A percentile compares a stretch with the other conserved stretches of the same genome.
phyloP scores from a whole-genome alignment of 1,139 yeast genomes.

The Zygosaccharomyces sapae region DNA sequence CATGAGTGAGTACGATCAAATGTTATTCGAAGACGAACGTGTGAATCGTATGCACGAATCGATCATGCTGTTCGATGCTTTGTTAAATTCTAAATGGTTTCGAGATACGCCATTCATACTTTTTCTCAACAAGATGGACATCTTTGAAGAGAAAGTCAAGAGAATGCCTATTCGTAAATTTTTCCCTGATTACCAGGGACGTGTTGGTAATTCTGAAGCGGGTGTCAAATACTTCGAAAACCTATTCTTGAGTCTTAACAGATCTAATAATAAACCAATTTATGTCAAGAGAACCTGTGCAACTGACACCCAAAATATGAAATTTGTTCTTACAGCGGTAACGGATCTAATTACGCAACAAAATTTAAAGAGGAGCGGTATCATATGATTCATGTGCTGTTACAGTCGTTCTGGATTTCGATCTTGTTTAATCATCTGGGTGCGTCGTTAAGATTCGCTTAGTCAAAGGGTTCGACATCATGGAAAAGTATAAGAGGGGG shows the following conservation, averaged over 20 bases:
- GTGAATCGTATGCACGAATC: constrained; percentile 93
- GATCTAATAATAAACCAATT: constrained; percentile 60
- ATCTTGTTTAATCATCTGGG: neutral
- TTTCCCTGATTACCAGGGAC: constrained; percentile 70
- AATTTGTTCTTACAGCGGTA: constrained; percentile 84
- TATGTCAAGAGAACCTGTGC: constrained; percentile 95
- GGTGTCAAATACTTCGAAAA: constrained; percentile 66
- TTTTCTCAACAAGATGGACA: constrained; percentile 82
- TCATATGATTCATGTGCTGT: constrained; percentile 42
- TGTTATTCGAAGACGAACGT: constrained; percentile 80
- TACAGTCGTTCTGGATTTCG: neutral
- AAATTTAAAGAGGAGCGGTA: constrained; percentile 77
- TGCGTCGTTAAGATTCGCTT: constrained; percentile 1
- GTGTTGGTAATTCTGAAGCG: constrained; percentile 57
- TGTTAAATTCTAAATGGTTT: constrained; percentile 86
- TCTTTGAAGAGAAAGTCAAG: constrained; percentile 65
- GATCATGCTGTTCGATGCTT: constrained; percentile 72
- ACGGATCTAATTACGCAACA: constrained; percentile 87
- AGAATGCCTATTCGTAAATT: constrained; percentile 60
- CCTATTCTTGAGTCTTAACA: constrained; percentile 57
- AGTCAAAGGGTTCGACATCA: constrained; percentile 2
- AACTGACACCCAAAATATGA: constrained; percentile 84
- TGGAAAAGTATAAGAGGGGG: neutral
- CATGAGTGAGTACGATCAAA: constrained; percentile 88
- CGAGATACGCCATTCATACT: constrained; percentile 79